Evolutionary conservation across 257 asterid genomes (phyloP), one percentile per base, ranked within the genome.

Genomic region (Plantago major): DNA sequence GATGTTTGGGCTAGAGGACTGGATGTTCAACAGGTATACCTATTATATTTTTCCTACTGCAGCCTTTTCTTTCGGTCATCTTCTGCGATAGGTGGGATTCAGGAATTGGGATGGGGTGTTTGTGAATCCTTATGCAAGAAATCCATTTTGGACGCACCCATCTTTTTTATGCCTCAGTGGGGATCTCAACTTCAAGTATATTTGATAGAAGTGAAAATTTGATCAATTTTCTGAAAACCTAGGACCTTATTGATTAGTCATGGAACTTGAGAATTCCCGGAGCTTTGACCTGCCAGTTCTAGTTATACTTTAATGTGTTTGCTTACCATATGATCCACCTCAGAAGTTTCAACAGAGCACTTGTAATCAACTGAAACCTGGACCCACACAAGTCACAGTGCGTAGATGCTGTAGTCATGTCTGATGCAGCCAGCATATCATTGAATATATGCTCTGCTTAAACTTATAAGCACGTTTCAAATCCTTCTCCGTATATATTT

Each of bases 1-100:
- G 99, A 93, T 83, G 96, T 93, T 64, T 93, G 99, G 99, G 99
- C 99, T 9, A 78, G 99, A 74, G 97, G 99, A 18, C 63, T 93
- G 71, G 99, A 93, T 79, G 99, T 93, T 78, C 97, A 89, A 78
- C 97, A 89, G 97, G 99, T 81, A 76, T 64, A 42, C 54, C 50
- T 5, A 15, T 1, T 8, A 48, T 5, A 48, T 33, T 33, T 33
- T 33, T 33, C 40, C 6, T 1, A 19, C 17, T 6, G n/a, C 10
- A 9, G 19, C 11, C 54, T 53, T 53, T 11, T 53, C 42, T 12
- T 16, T 37, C 42, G 22, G 33, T 53, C 16, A 22, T 53, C 0
- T 53, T 26, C 3, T 53, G 42, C 15, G 9, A 10, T 18, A 19
- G 18, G 42, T 52, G 2, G 11, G 18, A 19, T 3, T 11, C 7